Base-by-base conservation (phyloP, 1,284 basidiomycete genomes). In the Wallemia mellicola region DNA sequence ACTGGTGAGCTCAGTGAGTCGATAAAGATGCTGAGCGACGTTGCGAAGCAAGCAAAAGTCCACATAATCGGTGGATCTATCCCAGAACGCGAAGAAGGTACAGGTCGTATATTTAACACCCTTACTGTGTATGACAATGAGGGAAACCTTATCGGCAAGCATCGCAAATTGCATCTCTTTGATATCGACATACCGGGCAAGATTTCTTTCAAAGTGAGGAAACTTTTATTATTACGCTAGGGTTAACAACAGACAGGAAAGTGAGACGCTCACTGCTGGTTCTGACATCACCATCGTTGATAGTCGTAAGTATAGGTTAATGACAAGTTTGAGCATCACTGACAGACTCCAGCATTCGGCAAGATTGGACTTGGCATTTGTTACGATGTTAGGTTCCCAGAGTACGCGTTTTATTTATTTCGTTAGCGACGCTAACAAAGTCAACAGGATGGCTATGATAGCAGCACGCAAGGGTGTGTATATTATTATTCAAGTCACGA, bases 111-210 rank as follows among this genome's bases (percentile, higher is more conserved):
- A n/a, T 96, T 86, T 72, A 96, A 96, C 68, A 89, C 88, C 1
- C 80, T 83, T 62, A 89, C 84, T 1, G 87, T 88, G 1, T 94
- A 91, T 71, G 80, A 84, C 63, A 86, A 87, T 0, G 67, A 81
- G 69, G 91, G 86, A 15, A 79, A 83, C 59, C 76, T 96, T 48
- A 79, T 98, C 27, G 83, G 85, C 0, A 79, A 79, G 32, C 87
- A 96, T 69, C 80, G 92, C 60, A 96, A 99, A 71, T 78, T 98
- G 1, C 94, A 98, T 68, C 74, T 99, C 9, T 99, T 99, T 68
- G 92, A 99, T 69, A 96, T 99, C 62, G 86, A 98, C 68, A 92
- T 96, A 60, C 89, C 89, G 0, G 92, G 92, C 22, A 83, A 86
- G 69, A 95, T 98, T 71, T 88, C 74, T 2, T 98, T 98, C 79